A percentile compares a stretch with the other conserved stretches of the same genome.
Evolutionary conservation across 805 yeast genomes (phyloP).

Genomic region (Kuraishia ogatae): DNA sequence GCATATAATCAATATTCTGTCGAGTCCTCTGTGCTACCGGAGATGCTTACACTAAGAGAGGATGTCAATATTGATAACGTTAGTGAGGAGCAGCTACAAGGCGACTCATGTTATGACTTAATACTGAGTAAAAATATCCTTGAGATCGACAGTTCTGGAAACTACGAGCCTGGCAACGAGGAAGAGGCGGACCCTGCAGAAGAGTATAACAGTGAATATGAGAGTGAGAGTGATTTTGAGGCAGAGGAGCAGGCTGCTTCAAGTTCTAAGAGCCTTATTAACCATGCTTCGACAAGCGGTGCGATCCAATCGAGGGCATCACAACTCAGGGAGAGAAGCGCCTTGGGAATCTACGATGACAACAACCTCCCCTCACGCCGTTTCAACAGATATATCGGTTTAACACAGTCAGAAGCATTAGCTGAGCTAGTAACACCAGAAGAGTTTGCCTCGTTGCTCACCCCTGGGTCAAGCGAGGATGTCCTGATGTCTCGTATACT

Average conservation of each 20-base stretch:
- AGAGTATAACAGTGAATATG: constrained; percentile 2
- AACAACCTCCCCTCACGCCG: not conserved
- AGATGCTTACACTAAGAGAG: not conserved
- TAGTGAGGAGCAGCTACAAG: not conserved
- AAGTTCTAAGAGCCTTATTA: constrained; percentile 4
- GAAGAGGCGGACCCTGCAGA: constrained; percentile 3
- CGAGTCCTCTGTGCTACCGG: not conserved
- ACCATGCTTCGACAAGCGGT: not conserved
- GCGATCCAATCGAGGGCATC: not conserved
- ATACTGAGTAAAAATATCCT: not conserved
- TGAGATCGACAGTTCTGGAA: not conserved
- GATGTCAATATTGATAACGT: not conserved
- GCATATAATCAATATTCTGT: not conserved
- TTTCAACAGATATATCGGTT: not conserved
- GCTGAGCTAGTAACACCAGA: constrained; percentile 7
- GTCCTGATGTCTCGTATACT: constrained; percentile 4
- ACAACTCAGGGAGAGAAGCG: not conserved
- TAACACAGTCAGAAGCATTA: not conserved
- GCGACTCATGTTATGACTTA: not conserved
- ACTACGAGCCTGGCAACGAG: constrained; percentile 2
- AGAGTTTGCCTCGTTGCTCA: constrained; percentile 6
- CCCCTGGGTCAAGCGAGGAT: constrained; percentile 2
- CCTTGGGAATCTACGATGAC: not conserved
- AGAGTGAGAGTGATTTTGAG: not conserved
- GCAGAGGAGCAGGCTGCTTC: constrained; percentile 4